Conservation (phyloP, 2,329 filamentous ascomycete genomes). For the Nigrospora sphaerica region DNA sequence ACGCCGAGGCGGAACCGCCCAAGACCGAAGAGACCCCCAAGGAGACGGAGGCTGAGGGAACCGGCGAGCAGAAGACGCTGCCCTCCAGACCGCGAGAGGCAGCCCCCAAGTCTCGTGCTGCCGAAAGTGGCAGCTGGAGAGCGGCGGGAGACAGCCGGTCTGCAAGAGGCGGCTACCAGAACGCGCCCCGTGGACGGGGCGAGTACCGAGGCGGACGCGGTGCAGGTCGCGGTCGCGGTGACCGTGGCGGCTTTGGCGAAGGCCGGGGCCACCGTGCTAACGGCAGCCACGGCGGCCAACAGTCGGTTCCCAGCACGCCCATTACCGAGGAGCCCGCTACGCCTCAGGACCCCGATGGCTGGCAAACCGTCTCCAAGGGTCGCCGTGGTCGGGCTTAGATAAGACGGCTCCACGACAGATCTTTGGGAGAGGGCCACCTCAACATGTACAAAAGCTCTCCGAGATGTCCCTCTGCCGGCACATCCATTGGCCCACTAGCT, state of each 20-base stretch:
- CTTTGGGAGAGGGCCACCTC: conserved; percentile 4
- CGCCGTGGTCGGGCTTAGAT: conserved; percentile 21
- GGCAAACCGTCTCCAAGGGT: conserved; percentile 50
- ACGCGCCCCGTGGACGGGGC: conserved; percentile 32
- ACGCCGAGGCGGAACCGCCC: conserved; percentile 15
- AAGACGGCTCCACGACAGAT: conserved; percentile 9
- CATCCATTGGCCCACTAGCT: too few species aligned
- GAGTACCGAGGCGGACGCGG: conserved; percentile 36
- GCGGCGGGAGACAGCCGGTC: conserved; percentile 38
- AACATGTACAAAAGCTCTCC: conserved; percentile 2
- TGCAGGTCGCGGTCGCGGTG: conserved; percentile 32
- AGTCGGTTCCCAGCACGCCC: conserved; percentile 6
- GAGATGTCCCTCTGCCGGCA: too few species aligned
- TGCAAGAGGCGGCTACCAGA: conserved; percentile 22
- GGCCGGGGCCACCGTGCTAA: conserved; percentile 42
- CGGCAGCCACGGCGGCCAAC: conserved; percentile 20
- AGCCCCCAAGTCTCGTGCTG: conserved; percentile 44
- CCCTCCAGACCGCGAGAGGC: conserved; percentile 35
- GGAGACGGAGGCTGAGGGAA: conserved; percentile 13
- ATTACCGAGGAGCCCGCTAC: conserved; percentile 24
- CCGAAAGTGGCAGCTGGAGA: conserved; percentile 56
- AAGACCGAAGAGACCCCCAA: conserved; percentile 12
- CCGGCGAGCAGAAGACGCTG: conserved; percentile 39
- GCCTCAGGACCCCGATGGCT: conserved; percentile 52
- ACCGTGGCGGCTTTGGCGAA: conserved; percentile 35